A percentile compares a stretch with the other conserved stretches of the same genome.
These are phyloP conservation scores for Pseudonitzschia pungens DNA, from an alignment of 108 stramenopile genomes.

Conservation along the genomic window DNA sequence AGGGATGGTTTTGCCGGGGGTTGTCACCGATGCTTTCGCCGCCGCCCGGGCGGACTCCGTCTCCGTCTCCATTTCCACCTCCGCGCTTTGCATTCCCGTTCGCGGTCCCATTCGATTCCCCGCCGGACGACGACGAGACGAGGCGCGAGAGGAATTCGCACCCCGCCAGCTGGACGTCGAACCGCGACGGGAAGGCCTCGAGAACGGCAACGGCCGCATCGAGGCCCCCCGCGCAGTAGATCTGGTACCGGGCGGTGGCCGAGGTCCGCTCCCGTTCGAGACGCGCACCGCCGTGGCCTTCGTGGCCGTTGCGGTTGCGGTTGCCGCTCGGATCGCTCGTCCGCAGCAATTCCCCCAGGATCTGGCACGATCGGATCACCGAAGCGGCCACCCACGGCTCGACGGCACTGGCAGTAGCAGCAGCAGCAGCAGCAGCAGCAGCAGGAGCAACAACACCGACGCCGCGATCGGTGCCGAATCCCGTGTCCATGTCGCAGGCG, in stretches of 20 bases:
- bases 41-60: no score
- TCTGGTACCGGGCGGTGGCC: neutral
- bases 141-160: constrained; percentile 13
- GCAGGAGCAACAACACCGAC: no score
- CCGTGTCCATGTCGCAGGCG: neutral
- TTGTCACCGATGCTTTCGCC: no score
- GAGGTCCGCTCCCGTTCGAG: neutral
- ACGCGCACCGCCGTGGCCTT: neutral
- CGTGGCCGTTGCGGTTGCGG: no score
- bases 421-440: no score
- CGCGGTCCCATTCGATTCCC: no score
- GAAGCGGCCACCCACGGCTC: neutral
- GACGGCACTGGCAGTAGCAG: neutral
- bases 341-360: neutral
- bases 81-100: no score
- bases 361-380: neutral
- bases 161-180: constrained; percentile 11
- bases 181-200: neutral
- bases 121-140: neutral
- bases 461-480: neutral
- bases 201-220: neutral
- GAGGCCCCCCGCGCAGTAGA: constrained; percentile 21
- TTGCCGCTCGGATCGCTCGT: neutral
- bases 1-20: neutral
- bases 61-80: no score